phyloP scores from a whole-genome alignment of 2,329 filamentous ascomycete species.

The Coniochaeta hoffmannii region DNA sequence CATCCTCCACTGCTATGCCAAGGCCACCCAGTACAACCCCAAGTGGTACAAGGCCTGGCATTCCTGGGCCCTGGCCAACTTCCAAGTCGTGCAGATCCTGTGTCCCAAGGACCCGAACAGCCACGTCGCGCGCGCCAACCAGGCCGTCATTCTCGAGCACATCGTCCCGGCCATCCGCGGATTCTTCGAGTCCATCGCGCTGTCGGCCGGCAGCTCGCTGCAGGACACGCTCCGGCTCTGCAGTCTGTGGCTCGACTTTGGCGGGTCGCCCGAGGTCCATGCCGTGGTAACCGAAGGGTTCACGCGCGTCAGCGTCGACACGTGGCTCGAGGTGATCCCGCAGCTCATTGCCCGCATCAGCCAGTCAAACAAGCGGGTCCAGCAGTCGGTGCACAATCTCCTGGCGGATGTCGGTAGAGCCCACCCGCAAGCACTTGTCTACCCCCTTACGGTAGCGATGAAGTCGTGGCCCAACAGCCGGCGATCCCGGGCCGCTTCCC shows the following conservation, averaged over 20 bases:
- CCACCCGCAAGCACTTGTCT: slow-evolving; percentile 93
- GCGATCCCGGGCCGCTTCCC: slow-evolving; percentile 77
- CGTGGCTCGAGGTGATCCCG: slow-evolving; percentile 96
- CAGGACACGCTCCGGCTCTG: slow-evolving; percentile 91
- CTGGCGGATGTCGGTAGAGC: slow-evolving; percentile 87
- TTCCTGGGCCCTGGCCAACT: slow-evolving; percentile 95
- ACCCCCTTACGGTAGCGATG: slow-evolving; percentile 94
- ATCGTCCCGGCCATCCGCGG: slow-evolving; percentile 91
- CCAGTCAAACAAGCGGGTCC: slow-evolving; percentile 82
- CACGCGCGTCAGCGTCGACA: slow-evolving; percentile 86
- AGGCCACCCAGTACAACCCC: slow-evolving; percentile 89
- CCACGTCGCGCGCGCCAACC: slow-evolving; percentile 43
- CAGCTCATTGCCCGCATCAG: slow-evolving; percentile 97
- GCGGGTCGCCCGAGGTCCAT: slow-evolving; percentile 82
- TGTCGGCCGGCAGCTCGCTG: slow-evolving; percentile 85
- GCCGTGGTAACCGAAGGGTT: slow-evolving; percentile 85
- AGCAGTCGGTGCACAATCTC: slow-evolving; percentile 85
- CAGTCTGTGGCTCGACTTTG: slow-evolving; percentile 94
- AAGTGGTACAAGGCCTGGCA: slow-evolving; percentile 99
- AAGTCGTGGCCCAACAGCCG: slow-evolving; percentile 80
- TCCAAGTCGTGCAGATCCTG: slow-evolving; percentile 88
- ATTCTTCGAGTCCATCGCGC: slow-evolving; percentile 94
- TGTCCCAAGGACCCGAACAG: slow-evolving; percentile 53
- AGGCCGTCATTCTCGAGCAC: slow-evolving; percentile 69
- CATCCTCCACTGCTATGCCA: slow-evolving; percentile 81